These are phyloP conservation scores for Geotrichum klebahnii DNA, from an alignment of 1,139 yeast species.

Conservation along the genomic window DNA sequence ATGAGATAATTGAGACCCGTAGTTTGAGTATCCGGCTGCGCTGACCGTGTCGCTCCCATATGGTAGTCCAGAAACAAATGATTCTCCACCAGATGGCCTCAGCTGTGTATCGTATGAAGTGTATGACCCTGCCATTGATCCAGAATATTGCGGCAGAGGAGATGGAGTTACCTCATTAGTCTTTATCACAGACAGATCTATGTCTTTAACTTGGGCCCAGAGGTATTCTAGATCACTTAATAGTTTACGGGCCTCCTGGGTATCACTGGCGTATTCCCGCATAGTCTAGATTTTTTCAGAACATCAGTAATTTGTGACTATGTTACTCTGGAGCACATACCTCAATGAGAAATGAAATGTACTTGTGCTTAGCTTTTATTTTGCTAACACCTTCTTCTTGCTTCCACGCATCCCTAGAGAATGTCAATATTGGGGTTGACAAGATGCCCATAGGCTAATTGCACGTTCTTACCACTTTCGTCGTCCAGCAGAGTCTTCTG, in stretches of 20 bases:
- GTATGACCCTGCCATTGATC: constrained; percentile 11
- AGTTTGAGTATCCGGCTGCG: background rate
- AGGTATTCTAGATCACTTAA: constrained; percentile 62
- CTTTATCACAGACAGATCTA: no score
- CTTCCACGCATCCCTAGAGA: constrained; percentile 70
- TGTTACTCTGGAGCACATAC: constrained; percentile 2
- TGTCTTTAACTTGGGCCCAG: constrained; percentile 71
- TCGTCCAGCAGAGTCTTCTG: constrained; percentile 64
- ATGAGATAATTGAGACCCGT: background rate
- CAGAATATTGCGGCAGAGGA: constrained; percentile 5
- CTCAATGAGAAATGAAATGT: constrained; percentile 57
- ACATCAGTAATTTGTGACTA: background rate
- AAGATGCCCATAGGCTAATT: background rate
- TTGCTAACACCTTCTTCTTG: constrained; percentile 64
- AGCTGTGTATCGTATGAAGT: constrained; percentile 4
- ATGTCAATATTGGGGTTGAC: background rate
- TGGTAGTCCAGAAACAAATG: constrained; percentile 5
- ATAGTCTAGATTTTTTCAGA: constrained; percentile 49
- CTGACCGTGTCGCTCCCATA: background rate
- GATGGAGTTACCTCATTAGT: constrained; percentile 19
- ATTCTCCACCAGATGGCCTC: background rate
- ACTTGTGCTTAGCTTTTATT: constrained; percentile 69
- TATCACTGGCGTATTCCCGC: constrained; percentile 64
- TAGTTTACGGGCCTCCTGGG: constrained; percentile 63
- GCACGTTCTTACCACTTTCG: constrained; percentile 53